Evolutionary conservation across 2,329 filamentous ascomycete species (phyloP), one percentile per base, ranked within the genome.

Genomic region (Aureobasidium zeae): DNA sequence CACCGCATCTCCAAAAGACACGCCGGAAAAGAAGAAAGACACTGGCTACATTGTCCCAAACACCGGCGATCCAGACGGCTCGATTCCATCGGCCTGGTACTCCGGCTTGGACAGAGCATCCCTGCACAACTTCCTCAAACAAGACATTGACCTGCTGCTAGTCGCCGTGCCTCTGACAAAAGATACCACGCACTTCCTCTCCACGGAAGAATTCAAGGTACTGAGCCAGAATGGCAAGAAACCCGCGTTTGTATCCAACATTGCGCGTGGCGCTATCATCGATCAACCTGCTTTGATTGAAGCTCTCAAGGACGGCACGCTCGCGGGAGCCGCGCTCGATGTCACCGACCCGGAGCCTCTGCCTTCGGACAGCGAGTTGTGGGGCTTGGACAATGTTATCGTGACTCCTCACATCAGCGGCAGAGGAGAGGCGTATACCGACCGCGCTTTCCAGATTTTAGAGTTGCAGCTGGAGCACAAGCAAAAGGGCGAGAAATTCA

Each of bases 271-370:
- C 0, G 65, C 66, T 24, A 73, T 83, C 30, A 60, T 84, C 11
- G 69, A 81, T 41, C 74, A 79, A 50, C 62, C 71, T 2, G 80
- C 76, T 2, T 57, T 89, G 38, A 71, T 86, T 13, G 65, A 66
- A 1, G 79, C 81, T 0, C 63, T 88, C 9, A 63, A 74, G 29
- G 67, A 66, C 0, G 71, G 70, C 0, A 67, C 70, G 2, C 56
- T 84, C 21, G 61, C 68, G 3, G 84, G 84, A 21, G 85, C 84
- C 0, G 83, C 83, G 1, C 62, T 89, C 29, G 84, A 88, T 57
- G 84, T 89, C 1, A 83, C 83, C 2, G 83, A 88, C 48, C 84
- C 84, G 0, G 85, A 89, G 59, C 85, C 85, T 0, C 58, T 89
- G 49, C 82, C 83, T 0, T 62, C 69, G 2, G 74, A 80, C 4